A percentile compares a stretch with the other conserved stretches of the same genome.
Conservation (phyloP, 2,329 filamentous ascomycete genomes). For the Lasiodiplodia gonubiensis region DNA sequence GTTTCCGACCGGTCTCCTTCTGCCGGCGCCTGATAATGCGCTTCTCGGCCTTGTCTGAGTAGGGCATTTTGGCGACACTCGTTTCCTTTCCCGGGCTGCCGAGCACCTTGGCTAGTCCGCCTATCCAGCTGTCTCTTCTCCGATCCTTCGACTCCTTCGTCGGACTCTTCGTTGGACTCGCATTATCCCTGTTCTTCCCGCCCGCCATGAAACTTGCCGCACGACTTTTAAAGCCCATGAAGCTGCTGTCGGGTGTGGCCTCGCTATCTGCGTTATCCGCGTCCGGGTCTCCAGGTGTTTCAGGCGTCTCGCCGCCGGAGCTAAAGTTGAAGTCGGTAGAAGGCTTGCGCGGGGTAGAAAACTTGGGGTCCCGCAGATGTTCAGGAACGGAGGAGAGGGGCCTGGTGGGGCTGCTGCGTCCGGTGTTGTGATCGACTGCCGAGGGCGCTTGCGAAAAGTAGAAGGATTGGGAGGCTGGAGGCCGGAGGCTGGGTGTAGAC, state of each 20-base stretch:
- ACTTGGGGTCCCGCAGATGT: conserved; percentile 39
- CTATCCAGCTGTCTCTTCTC: conserved; percentile 40
- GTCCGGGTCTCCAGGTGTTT: conserved; percentile 46
- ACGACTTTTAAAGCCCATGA: conserved; percentile 30
- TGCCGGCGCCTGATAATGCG: conserved; percentile 45
- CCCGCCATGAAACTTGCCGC: conserved; percentile 30
- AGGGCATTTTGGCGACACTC: conserved; percentile 42
- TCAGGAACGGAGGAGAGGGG: conserved; percentile 32
- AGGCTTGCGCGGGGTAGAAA: conserved; percentile 46
- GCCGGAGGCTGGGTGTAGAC: conserved; percentile 48
- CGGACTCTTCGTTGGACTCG: conserved; percentile 38
- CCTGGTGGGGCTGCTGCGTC: conserved; percentile 33
- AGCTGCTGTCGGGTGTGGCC: conserved; percentile 46
- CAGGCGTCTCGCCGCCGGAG: conserved; percentile 57
- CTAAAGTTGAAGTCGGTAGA: conserved; percentile 51
- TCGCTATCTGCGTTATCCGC: conserved; percentile 49
- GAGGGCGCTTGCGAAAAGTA: conserved; percentile 49
- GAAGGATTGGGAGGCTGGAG: conserved; percentile 57
- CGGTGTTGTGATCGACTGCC: not conserved
- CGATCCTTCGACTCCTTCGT: conserved; percentile 38
- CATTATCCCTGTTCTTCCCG: conserved; percentile 22
- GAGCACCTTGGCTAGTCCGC: conserved; percentile 34
- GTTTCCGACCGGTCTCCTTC: conserved; percentile 37
- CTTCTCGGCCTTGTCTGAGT: conserved; percentile 47
- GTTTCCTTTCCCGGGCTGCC: conserved; percentile 36